Conservation (phyloP, 2,329 filamentous ascomycete genomes). For the Periglandula ipomoeae region DNA sequence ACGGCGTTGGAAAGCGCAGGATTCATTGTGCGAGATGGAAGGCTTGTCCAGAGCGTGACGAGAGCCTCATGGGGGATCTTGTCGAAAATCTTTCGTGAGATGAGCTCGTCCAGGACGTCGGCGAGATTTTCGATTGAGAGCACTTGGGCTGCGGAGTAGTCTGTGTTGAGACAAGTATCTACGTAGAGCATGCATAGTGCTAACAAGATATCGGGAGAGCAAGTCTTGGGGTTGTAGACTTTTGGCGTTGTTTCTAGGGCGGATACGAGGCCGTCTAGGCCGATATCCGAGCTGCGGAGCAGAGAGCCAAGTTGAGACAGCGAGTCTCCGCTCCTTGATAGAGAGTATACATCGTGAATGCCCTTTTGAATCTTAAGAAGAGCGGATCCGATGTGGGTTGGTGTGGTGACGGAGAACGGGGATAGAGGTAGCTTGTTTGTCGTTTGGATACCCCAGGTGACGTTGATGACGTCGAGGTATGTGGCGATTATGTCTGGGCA, state of each 20-base stretch:
- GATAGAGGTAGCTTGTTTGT: conserved; percentile 12
- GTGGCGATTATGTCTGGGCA: conserved; percentile 36
- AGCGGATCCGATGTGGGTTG: conserved; percentile 20
- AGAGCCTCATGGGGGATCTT: conserved; percentile 26
- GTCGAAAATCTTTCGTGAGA: conserved; percentile 18
- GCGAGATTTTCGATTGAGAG: conserved; percentile 39
- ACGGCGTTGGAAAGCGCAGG: conserved; percentile 41
- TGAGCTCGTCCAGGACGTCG: conserved; percentile 31
- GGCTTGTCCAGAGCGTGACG: conserved; percentile 29
- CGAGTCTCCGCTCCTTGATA: conserved; percentile 15
- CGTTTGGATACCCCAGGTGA: conserved; percentile 25
- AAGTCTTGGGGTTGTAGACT: conserved; percentile 20
- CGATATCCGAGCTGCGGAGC: conserved; percentile 20
- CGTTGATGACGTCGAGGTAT: conserved; percentile 37
- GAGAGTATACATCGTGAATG: conserved; percentile 27
- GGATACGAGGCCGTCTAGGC: conserved; percentile 26
- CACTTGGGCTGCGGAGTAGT: conserved; percentile 35
- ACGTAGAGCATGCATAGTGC: conserved; percentile 35
- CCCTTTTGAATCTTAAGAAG: conserved; percentile 31
- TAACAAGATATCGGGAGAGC: conserved; percentile 16
- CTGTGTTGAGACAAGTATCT: conserved; percentile 27
- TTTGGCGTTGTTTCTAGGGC: conserved; percentile 25
- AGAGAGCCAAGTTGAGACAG: conserved; percentile 17
- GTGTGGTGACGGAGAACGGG: conserved; percentile 12
- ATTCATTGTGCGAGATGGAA: conserved; percentile 31